Percentiles rank a stretch among this genome's conserved stretches.
These are phyloP conservation scores for Pestalotiopsis sp. DNA, from an alignment of 2,329 filamentous ascomycete genomes.

Conservation along the genomic window DNA sequence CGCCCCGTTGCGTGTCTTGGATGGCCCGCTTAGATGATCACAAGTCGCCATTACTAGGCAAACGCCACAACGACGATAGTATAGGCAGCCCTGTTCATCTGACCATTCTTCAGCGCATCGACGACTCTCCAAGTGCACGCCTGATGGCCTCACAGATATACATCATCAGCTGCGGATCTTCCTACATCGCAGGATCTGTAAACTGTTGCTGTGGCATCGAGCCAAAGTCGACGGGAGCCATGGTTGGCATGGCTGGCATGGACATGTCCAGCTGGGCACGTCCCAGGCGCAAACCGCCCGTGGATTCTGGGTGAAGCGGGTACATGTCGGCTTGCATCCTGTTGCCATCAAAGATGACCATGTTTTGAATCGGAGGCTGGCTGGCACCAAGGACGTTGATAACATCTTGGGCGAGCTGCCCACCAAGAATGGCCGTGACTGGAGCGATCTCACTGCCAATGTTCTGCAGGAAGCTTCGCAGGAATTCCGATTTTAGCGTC, in stretches of 20 bases:
- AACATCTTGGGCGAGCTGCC: conserved; percentile 90
- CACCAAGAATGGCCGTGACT: conserved; percentile 86
- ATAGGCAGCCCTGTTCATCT: too few species aligned
- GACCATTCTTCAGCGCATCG: background rate
- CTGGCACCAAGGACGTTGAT: conserved; percentile 92
- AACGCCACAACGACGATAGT: background rate
- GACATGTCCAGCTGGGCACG: conserved; percentile 43
- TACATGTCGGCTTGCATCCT: conserved; percentile 79
- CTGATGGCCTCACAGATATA: background rate
- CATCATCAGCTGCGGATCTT: conserved; percentile 2
- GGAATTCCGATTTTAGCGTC: conserved; percentile 69
- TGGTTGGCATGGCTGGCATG: conserved; percentile 18
- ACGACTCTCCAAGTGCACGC: too few species aligned
- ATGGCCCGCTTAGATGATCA: background rate
- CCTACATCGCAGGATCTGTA: conserved; percentile 12
- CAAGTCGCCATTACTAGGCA: background rate
- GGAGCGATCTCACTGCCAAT: conserved; percentile 83
- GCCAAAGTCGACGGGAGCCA: background rate
- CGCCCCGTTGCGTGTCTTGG: background rate
- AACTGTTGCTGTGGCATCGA: conserved; percentile 7
- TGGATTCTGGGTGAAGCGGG: conserved; percentile 67
- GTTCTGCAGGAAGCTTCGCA: conserved; percentile 86
- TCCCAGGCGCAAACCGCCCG: conserved; percentile 53
- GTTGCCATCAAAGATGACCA: conserved; percentile 88
- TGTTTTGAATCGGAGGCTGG: conserved; percentile 95